Conservation (phyloP, 78 protist species). For the Dictyostelium purpureum region DNA sequence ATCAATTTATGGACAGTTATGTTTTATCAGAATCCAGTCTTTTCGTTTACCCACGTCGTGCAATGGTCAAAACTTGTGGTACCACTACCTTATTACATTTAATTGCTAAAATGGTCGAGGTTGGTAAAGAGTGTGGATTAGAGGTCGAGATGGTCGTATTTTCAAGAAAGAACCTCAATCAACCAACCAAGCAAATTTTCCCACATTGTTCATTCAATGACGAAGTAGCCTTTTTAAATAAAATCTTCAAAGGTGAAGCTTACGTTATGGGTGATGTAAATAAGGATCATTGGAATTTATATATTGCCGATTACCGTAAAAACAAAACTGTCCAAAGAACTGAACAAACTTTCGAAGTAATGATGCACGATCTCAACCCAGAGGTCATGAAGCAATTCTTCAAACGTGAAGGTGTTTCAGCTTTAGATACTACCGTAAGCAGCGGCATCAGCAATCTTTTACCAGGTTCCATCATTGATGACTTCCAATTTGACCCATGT, state of each 20-base stretch:
- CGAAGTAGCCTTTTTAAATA: constrained; percentile 84
- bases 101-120: constrained; percentile 74
- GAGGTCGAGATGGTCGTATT: constrained; percentile 77
- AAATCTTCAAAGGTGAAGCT: constrained; percentile 74
- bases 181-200: constrained; percentile 87
- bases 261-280: constrained; percentile 90
- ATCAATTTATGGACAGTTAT: constrained; percentile 85
- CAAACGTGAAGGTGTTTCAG: constrained; percentile 64
- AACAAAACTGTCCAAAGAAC: constrained; percentile 5
- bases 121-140: constrained; percentile 54
- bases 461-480: constrained; percentile 82
- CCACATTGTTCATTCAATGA: constrained; percentile 87
- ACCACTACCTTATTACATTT: constrained; percentile 89
- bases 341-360: constrained; percentile 78
- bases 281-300: constrained; percentile 93
- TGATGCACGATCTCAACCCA: constrained; percentile 92
- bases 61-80: constrained; percentile 96
- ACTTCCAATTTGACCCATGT: constrained; percentile 93
- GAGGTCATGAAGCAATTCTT: constrained; percentile 81
- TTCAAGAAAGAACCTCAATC: constrained; percentile 88
- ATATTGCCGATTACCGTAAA: constrained; percentile 76
- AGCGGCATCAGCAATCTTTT: constrained; percentile 65
- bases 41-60: constrained; percentile 86
- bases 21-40: constrained; percentile 91
- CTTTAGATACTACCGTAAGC: constrained; percentile 56